These are phyloP conservation scores for Citrullus colocynthis DNA, from an alignment of 306 rosid species.

Conservation along the genomic window DNA sequence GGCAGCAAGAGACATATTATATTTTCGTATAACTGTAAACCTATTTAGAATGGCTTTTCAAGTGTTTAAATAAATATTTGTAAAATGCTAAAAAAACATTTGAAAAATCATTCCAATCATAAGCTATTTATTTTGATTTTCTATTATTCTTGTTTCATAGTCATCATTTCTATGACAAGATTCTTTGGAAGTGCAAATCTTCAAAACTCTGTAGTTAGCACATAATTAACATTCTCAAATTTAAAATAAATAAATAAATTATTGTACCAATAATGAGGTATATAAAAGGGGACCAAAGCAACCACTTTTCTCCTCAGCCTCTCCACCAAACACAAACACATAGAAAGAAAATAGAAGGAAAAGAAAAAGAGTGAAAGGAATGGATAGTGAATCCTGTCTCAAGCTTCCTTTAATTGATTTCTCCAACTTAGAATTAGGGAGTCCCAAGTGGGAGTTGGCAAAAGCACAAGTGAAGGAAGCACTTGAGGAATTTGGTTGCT, in stretches of 20 bases:
- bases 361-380: constrained; percentile 1
- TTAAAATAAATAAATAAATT: background rate
- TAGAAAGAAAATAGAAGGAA: background rate
- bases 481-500: constrained; percentile 53
- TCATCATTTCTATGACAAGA: no score
- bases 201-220: no score
- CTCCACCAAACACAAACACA: background rate
- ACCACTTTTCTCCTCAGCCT: background rate
- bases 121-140: no score
- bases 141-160: no score
- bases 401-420: constrained; percentile 53
- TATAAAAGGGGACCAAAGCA: background rate
- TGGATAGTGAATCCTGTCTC: constrained; percentile 33
- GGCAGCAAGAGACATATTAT: no score
- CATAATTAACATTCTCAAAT: no score
- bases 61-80: no score
- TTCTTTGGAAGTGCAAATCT: no score
- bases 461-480: constrained; percentile 42
- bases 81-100: no score
- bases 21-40: no score
- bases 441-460: constrained; percentile 37
- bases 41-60: no score
- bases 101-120: no score
- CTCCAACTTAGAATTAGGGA: constrained; percentile 14
- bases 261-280: background rate